phyloP scores from a whole-genome alignment of 2,329 filamentous ascomycete species.

The Paecilomyces variotii region DNA sequence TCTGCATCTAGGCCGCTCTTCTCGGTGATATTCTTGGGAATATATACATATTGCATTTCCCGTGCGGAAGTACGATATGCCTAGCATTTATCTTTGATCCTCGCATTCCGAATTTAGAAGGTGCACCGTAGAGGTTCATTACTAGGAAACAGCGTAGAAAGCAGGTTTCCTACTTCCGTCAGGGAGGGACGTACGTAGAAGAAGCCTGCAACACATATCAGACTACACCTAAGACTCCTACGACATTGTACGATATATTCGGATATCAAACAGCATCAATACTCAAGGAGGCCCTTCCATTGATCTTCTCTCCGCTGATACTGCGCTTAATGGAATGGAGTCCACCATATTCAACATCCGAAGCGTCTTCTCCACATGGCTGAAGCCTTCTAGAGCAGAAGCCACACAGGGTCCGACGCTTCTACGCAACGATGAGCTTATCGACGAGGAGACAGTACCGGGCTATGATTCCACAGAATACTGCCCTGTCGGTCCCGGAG shows the following conservation, averaged over 20 bases:
- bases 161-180: neutral
- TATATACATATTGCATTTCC: neutral
- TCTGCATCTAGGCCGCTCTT: neutral
- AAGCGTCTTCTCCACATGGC: neutral
- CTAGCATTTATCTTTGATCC: neutral
- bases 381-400: neutral
- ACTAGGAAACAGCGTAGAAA: neutral
- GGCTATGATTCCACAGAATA: neutral
- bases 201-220: neutral
- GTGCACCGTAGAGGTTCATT: neutral
- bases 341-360: neutral
- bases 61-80: neutral
- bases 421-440: conserved; percentile 6
- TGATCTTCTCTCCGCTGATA: neutral
- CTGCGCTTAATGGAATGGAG: neutral
- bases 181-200: neutral
- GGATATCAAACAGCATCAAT: neutral
- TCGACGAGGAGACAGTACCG: conserved; percentile 33
- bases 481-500: neutral
- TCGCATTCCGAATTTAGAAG: neutral
- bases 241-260: neutral
- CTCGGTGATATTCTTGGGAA: neutral
- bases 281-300: neutral
- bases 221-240: neutral
- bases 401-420: neutral